These are phyloP conservation scores for Cyclospora cayetanensis DNA, from an alignment of 169 alveolate genomes.

Conservation along the genomic window DNA sequence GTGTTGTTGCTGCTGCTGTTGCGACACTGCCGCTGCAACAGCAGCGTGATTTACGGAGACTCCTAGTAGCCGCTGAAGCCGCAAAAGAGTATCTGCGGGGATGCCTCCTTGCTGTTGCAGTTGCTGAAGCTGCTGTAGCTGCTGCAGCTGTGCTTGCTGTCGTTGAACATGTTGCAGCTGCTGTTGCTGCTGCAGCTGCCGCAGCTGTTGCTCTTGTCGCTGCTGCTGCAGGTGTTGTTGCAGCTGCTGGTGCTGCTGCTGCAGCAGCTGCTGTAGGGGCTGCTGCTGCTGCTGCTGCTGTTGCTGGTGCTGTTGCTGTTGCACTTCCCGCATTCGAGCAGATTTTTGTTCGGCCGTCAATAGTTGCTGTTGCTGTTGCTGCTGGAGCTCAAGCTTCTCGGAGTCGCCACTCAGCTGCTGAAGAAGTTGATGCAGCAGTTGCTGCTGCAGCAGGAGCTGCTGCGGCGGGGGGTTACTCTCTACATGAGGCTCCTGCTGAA, in stretches of 20 bases:
- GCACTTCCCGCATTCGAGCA: slow-evolving; percentile 20
- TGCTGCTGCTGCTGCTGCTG: slow-evolving; percentile 34
- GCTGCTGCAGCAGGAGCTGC: slow-evolving; percentile 63
- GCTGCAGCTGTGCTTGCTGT: slow-evolving; percentile 33
- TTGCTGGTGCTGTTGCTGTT: slow-evolving; percentile 17
- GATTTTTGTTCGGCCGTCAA: background rate
- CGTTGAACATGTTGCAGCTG: background rate
- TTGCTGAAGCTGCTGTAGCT: slow-evolving; percentile 26
- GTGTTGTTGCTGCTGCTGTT: slow-evolving; percentile 41
- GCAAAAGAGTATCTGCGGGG: slow-evolving; percentile 7
- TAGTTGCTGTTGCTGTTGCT: slow-evolving; percentile 40
- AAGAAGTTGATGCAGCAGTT: slow-evolving; percentile 50
- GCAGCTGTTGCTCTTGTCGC: background rate
- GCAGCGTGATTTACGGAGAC: slow-evolving; percentile 34
- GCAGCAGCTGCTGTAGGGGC: slow-evolving; percentile 17
- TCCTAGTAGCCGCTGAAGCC: slow-evolving; percentile 23
- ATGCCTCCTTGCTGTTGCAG: background rate
- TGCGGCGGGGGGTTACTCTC: background rate
- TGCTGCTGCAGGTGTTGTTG: slow-evolving; percentile 19
- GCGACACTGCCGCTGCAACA: slow-evolving; percentile 1
- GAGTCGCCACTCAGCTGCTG: slow-evolving; percentile 27
- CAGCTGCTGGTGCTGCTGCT: slow-evolving; percentile 3
- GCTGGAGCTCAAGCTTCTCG: too few species aligned
- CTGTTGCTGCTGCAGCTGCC: background rate
- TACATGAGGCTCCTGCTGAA: background rate